Conservation (phyloP, 345 rosid genomes). For the Eutrema heterophyllum region DNA sequence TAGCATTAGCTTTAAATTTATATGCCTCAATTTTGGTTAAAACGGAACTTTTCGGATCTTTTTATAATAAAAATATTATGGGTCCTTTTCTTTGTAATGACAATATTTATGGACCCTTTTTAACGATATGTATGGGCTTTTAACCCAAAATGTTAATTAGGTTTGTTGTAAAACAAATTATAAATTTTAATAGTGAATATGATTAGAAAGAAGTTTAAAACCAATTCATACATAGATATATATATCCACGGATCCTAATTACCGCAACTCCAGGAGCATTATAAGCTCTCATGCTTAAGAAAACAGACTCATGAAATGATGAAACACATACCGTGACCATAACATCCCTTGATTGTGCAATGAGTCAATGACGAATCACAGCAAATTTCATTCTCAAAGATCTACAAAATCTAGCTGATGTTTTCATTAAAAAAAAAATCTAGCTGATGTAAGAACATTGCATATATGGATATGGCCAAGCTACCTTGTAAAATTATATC, state of each 20-base stretch:
- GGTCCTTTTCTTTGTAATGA: too few relatives aligned
- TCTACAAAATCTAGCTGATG: constrained; percentile 10
- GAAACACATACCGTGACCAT: not conserved
- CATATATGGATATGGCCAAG: not conserved
- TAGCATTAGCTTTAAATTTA: too few relatives aligned
- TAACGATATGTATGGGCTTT: too few relatives aligned
- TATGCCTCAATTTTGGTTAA: too few relatives aligned
- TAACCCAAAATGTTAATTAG: too few relatives aligned
- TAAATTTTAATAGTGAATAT: too few relatives aligned
- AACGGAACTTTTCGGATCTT: too few relatives aligned
- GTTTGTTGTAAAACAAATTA: too few relatives aligned
- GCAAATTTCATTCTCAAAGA: not conserved
- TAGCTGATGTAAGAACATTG: constrained; percentile 10
- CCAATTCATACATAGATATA: not conserved
- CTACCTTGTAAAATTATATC: not conserved
- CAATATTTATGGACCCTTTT: too few relatives aligned
- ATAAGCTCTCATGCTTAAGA: not conserved
- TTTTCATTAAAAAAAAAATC: too few relatives aligned
- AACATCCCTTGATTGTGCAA: not conserved
- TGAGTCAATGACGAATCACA: constrained; percentile 13
- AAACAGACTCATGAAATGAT: not conserved
- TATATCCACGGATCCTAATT: not conserved
- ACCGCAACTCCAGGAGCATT: not conserved
- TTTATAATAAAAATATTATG: too few relatives aligned
- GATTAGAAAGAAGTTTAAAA: not conserved